A percentile compares a stretch with the other conserved stretches of the same genome.
Evolutionary conservation across 768 basidiomycete species (phyloP).

Genomic region (Rhodotorula toruloides): DNA sequence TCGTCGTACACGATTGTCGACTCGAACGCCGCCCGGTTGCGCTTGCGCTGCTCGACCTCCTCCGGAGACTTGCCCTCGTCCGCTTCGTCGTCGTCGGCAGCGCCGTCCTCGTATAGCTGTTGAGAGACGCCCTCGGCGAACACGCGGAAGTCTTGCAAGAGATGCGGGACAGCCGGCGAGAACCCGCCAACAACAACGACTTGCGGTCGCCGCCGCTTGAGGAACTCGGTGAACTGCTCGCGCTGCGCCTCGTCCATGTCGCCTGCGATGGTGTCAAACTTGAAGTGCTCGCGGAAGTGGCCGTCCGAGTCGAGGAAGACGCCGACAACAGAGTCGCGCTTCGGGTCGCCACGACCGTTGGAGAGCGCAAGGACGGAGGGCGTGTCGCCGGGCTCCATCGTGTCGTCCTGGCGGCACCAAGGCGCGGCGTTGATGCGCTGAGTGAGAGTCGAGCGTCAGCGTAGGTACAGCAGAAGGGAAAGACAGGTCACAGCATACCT

Average conservation of each 20-base stretch:
- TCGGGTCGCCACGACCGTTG: constrained; percentile 91
- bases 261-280: constrained; percentile 68
- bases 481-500: constrained; percentile 52
- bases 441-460: not conserved
- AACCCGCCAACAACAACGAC: constrained; percentile 87
- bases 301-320: constrained; percentile 84
- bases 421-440: constrained; percentile 34
- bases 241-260: constrained; percentile 25
- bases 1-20: constrained; percentile 76
- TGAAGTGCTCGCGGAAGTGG: constrained; percentile 79
- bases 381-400: constrained; percentile 65
- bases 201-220: constrained; percentile 75
- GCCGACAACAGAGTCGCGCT: constrained; percentile 77
- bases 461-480: not conserved
- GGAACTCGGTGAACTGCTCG: constrained; percentile 68
- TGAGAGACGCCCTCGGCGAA: constrained; percentile 1
- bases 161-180: constrained; percentile 44
- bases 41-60: not conserved
- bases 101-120: not conserved
- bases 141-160: constrained; percentile 39
- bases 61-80: constrained; percentile 4
- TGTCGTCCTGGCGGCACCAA: constrained; percentile 49
- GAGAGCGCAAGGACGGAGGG: constrained; percentile 81
- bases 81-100: constrained; percentile 13
- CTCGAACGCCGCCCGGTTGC: constrained; percentile 55